Evolutionary conservation across 116 monocot genomes (phyloP).

Genomic region (Posidonia oceanica): DNA sequence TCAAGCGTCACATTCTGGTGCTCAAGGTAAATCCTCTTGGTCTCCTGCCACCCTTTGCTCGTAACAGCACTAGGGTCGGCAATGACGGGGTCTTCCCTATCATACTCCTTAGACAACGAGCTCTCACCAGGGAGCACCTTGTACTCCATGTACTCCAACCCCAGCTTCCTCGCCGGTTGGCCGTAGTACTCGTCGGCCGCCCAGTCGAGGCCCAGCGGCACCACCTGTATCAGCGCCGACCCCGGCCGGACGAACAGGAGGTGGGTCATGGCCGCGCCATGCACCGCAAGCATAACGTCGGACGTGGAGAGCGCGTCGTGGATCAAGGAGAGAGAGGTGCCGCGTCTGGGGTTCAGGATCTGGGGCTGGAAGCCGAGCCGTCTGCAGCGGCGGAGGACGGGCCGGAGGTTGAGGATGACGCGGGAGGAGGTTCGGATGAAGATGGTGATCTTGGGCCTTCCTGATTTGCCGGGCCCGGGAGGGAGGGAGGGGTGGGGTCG

Average conservation of each 20-base stretch:
- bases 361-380: conserved; percentile 38
- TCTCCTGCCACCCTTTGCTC: conserved; percentile 64
- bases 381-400: conserved; percentile 27
- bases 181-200: conserved; percentile 48
- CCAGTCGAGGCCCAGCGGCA: conserved; percentile 54
- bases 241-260: conserved; percentile 43
- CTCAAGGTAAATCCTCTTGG: conserved; percentile 68
- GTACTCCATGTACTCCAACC: conserved; percentile 40
- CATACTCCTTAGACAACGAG: conserved; percentile 31
- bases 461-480: background rate
- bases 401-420: conserved; percentile 41
- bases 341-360: conserved; percentile 36
- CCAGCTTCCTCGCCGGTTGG: conserved; percentile 34
- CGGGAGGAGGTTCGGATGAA: conserved; percentile 44
- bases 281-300: conserved; percentile 71
- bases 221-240: conserved; percentile 40
- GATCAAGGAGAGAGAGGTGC: conserved; percentile 41
- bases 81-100: conserved; percentile 24
- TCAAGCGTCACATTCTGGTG: conserved; percentile 52
- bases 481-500: background rate
- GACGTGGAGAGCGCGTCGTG: conserved; percentile 26
- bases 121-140: conserved; percentile 40
- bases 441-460: conserved; percentile 34
- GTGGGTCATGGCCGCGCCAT: conserved; percentile 62
- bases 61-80: conserved; percentile 23